Evolutionary conservation across 441 rosid species (phyloP).

Genomic region (Omphalea diandra): DNA sequence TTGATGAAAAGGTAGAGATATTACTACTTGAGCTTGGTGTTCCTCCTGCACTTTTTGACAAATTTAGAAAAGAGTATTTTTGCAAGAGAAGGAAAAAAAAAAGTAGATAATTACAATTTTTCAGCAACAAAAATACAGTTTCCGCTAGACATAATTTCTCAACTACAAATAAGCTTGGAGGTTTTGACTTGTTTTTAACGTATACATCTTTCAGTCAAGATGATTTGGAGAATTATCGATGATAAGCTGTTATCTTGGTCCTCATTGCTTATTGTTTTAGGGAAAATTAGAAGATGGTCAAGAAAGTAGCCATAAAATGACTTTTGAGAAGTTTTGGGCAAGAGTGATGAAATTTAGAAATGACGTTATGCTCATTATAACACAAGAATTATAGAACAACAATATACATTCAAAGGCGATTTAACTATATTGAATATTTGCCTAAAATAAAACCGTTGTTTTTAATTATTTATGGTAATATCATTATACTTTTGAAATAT

Average conservation of each 20-base stretch:
- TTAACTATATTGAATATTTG: no score
- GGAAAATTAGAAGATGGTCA: background rate
- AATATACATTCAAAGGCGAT: no score
- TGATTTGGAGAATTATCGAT: background rate
- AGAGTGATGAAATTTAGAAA: background rate
- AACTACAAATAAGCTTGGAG: slow-evolving; percentile 7
- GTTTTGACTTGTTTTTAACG: slow-evolving; percentile 9
- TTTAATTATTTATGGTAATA: no score
- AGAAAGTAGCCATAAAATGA: slow-evolving; percentile 8
- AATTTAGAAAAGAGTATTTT: background rate
- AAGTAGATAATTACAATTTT: background rate
- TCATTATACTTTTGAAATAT: no score
- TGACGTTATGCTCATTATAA: background rate
- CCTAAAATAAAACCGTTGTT: no score
- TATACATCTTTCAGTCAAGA: background rate
- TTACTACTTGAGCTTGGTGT: background rate
- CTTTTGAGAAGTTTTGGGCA: background rate
- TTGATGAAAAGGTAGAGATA: background rate
- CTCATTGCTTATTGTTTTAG: background rate
- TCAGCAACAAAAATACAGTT: background rate
- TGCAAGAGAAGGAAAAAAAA: background rate
- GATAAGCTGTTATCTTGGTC: background rate
- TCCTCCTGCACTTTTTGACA: background rate
- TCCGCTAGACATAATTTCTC: slow-evolving; percentile 4
- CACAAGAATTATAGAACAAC: no score